Evolutionary conservation across 1,284 basidiomycete species (phyloP), one percentile per base, ranked within the genome.

Genomic region (Tilletia caries): DNA sequence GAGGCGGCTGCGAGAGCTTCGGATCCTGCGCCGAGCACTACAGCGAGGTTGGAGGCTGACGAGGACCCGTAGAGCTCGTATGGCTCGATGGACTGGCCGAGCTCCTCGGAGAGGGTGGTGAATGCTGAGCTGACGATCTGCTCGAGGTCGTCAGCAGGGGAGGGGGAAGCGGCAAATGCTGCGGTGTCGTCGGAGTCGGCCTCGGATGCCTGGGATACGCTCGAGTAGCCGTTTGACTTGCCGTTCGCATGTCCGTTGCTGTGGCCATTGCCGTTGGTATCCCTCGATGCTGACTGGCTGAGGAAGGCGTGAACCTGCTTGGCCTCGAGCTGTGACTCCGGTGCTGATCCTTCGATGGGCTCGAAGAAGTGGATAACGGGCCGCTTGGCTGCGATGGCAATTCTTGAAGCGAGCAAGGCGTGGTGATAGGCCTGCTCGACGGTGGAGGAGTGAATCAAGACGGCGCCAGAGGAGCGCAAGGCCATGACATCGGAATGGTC

Each of bases 361-460:
- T 90, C 88, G 82, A 93, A 94, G 54, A 89, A 90, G 82, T 97
- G 93, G 66, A 95, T 86, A 20, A 95, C 92, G 1, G 88, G 86
- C 66, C 86, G 87, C 68, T 86, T 86, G 74, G 88, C 86, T 12
- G 86, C 84, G 66, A 86, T 85, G 2, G 91, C 90, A 52, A 92
- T 84, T 64, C 88, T 87, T 68, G 89, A 87, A 29, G 90, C 90
- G n/a, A 92, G 85, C 20, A 92, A 83, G 13, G 89, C 88, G 76
- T 91, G 87, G 79, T 91, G 90, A 77, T 91, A 89, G 1, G 90
- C 89, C 75, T 91, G 87, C 79, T 89, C 88, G 1, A 88, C 83
- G 1, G 86, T 87, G 68, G 87, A 85, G 4, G 89, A 91, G 83
- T 90, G 86, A 62, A 92, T 70, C 72, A 90, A 86, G 76, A 88